phyloP scores from a whole-genome alignment of 176 grass and related monocot genomes.

The Ensete glaucum region DNA sequence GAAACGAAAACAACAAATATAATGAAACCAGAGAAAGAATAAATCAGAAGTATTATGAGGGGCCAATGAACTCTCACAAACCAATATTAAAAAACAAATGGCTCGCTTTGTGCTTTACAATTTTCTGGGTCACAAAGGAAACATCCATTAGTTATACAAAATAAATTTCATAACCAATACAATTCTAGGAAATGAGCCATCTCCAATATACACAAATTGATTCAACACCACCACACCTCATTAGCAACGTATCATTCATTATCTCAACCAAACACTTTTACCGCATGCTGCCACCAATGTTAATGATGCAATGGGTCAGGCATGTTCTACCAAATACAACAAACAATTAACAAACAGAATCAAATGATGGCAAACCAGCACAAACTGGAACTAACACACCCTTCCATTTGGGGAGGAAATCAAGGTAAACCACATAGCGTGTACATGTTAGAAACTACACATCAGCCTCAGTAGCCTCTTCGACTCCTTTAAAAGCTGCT shows the following conservation, averaged over 20 bases:
- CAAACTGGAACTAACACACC: background rate
- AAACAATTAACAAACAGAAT: background rate
- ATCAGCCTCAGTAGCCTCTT: constrained; percentile 10
- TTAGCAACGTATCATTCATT: background rate
- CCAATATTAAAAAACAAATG: no score
- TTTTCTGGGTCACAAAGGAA: no score
- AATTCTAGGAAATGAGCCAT: background rate
- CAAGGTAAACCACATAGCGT: background rate
- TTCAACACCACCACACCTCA: background rate
- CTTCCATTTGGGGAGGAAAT: background rate
- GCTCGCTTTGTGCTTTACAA: no score
- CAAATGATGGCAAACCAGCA: background rate
- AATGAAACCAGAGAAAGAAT: no score
- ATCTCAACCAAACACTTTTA: background rate
- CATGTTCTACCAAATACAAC: constrained; percentile 2
- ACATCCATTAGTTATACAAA: no score
- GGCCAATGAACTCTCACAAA: no score
- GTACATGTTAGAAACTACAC: background rate
- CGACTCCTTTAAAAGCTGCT: background rate
- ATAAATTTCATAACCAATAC: background rate
- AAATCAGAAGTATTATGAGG: no score
- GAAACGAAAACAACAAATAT: no score
- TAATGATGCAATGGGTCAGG: constrained; percentile 1
- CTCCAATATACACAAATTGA: background rate
- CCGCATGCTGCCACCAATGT: constrained; percentile 2